Percentiles rank a stretch among this genome's conserved stretches.
phyloP scores from a whole-genome alignment of 768 basidiomycete genomes.

The Paxillus involutus region DNA sequence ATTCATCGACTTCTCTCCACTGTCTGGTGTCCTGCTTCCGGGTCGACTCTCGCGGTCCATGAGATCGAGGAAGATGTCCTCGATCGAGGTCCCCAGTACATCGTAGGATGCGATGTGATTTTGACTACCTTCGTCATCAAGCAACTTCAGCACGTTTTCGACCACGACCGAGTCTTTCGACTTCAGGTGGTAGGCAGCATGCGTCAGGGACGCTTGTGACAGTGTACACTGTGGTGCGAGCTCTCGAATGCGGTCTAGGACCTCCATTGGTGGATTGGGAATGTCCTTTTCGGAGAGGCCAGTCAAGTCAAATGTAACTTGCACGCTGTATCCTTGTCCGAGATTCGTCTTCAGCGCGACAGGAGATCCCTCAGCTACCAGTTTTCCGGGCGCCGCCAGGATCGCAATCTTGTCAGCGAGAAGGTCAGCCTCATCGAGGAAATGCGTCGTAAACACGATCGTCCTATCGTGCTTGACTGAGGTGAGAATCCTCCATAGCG shows the following conservation, averaged over 20 bases:
- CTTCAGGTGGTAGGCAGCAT: conserved; percentile 56
- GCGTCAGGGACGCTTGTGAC: conserved; percentile 42
- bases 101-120: conserved; percentile 56
- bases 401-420: conserved; percentile 77
- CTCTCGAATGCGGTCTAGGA: conserved; percentile 43
- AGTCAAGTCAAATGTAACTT: conserved; percentile 46
- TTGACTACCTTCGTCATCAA: conserved; percentile 44
- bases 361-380: conserved; percentile 73
- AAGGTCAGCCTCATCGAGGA: conserved; percentile 78
- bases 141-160: conserved; percentile 51
- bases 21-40: conserved; percentile 18
- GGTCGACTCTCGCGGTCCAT: conserved; percentile 45
- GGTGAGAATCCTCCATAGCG: conserved; percentile 75
- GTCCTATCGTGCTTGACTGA: conserved; percentile 64
- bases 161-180: conserved; percentile 57
- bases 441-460: conserved; percentile 80
- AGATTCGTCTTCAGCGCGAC: conserved; percentile 70
- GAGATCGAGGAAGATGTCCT: conserved; percentile 77
- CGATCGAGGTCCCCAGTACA: conserved; percentile 71
- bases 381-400: conserved; percentile 70
- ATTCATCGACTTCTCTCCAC: conserved; percentile 21
- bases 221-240: conserved; percentile 47
- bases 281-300: conserved; percentile 30
- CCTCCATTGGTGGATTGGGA: conserved; percentile 14
- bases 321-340: conserved; percentile 70